phyloP scores from a whole-genome alignment of 805 yeast species.

The Brettanomyces anomalus region DNA sequence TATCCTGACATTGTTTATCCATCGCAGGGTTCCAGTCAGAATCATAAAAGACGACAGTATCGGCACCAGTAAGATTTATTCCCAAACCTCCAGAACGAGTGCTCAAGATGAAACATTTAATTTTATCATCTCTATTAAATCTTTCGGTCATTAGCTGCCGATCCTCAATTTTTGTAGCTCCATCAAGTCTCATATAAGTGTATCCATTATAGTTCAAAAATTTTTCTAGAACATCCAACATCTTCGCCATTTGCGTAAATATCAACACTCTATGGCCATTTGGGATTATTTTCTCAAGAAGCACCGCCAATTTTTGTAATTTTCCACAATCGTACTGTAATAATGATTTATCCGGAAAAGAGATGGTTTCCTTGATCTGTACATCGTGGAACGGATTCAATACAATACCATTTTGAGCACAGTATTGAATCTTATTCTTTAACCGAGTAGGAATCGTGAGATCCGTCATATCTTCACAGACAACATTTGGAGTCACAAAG shows the following conservation, averaged over 20 bases:
- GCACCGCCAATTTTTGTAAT: slow-evolving; percentile 69
- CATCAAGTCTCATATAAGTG: slow-evolving; percentile 90
- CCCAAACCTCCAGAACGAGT: slow-evolving; percentile 98
- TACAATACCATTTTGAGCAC: slow-evolving; percentile 18
- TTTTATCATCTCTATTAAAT: slow-evolving; percentile 76
- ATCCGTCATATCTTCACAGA: slow-evolving; percentile 61
- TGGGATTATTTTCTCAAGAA: slow-evolving; percentile 69
- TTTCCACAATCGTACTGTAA: slow-evolving; percentile 96
- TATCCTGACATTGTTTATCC: slow-evolving; percentile 98
- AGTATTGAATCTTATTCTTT: slow-evolving; percentile 21
- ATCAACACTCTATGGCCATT: slow-evolving; percentile 91
- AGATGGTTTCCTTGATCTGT: slow-evolving; percentile 82
- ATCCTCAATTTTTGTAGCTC: slow-evolving; percentile 95
- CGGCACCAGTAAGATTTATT: slow-evolving; percentile 96
- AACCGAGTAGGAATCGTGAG: slow-evolving; percentile 34
- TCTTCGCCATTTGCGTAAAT: slow-evolving; percentile 97
- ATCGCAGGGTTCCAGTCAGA: slow-evolving; percentile 99
- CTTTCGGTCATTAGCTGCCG: slow-evolving; percentile 90
- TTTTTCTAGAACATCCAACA: slow-evolving; percentile 85
- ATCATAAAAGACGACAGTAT: slow-evolving; percentile 95
- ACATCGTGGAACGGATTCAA: slow-evolving; percentile 63
- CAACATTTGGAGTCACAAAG: slow-evolving; percentile 82
- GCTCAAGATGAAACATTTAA: slow-evolving; percentile 86
- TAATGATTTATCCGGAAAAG: slow-evolving; percentile 91
- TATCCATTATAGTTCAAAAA: slow-evolving; percentile 92